These are phyloP conservation scores for Candida ascalaphidarum DNA, from an alignment of 805 yeast species.

Conservation along the genomic window DNA sequence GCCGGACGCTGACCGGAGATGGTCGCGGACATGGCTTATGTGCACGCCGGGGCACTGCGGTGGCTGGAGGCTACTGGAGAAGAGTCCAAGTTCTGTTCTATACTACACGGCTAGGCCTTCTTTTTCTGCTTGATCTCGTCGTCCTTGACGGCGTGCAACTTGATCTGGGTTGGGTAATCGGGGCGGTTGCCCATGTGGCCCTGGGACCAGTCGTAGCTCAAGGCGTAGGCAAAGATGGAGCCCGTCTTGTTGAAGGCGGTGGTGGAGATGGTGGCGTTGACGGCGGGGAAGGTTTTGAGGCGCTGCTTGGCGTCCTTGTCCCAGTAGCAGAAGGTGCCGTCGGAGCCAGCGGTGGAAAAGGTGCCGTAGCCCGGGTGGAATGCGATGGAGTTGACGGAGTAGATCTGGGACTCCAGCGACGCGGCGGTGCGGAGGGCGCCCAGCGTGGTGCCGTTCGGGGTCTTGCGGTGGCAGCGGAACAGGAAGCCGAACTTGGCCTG, in stretches of 20 bases:
- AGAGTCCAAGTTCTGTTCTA: too few relatives aligned
- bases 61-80: too few relatives aligned
- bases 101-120: slow-evolving; percentile 7
- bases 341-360: slow-evolving; percentile 89
- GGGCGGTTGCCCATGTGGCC: slow-evolving; percentile 74
- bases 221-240: slow-evolving; percentile 78
- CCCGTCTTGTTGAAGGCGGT: slow-evolving; percentile 81
- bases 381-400: slow-evolving; percentile 68
- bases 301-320: slow-evolving; percentile 89
- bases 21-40: too few relatives aligned
- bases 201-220: slow-evolving; percentile 93
- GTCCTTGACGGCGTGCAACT: slow-evolving; percentile 78
- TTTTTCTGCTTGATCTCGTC: slow-evolving; percentile 70
- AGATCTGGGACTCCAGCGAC: slow-evolving; percentile 52
- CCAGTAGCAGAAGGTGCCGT: slow-evolving; percentile 93
- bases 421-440: slow-evolving; percentile 16
- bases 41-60: too few relatives aligned
- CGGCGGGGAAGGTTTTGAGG: slow-evolving; percentile 67
- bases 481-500: slow-evolving; percentile 72
- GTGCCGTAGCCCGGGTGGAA: slow-evolving; percentile 92
- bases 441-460: slow-evolving; percentile 28
- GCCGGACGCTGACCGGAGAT: too few relatives aligned
- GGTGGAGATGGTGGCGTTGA: slow-evolving; percentile 62
- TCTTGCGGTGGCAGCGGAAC: slow-evolving; percentile 88
- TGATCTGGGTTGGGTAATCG: slow-evolving; percentile 66